Percentiles rank a stretch among this genome's conserved stretches.
Conservation (phyloP, 2,329 filamentous ascomycete species). For the Blastomyces emzantsi region DNA sequence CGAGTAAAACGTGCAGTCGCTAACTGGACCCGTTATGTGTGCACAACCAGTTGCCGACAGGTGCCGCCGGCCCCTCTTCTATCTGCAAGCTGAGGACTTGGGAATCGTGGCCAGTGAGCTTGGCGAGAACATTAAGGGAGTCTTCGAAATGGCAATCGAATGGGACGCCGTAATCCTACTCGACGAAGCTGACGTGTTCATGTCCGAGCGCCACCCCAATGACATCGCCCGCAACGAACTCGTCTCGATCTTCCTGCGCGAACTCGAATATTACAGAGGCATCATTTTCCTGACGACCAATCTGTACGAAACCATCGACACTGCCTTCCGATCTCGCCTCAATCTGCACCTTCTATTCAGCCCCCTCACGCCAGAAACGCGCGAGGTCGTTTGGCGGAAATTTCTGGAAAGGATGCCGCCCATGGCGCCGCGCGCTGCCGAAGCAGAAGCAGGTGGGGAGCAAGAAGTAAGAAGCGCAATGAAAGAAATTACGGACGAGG, state of each 20-base stretch:
- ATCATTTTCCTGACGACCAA: conserved; percentile 28
- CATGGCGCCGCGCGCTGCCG: conserved; percentile 27
- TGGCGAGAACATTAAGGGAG: conserved; percentile 18
- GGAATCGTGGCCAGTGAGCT: conserved; percentile 16
- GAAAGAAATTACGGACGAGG: conserved; percentile 18
- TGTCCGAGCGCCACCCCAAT: conserved; percentile 16
- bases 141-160: conserved; percentile 23
- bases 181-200: conserved; percentile 34
- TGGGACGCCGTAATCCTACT: conserved; percentile 23
- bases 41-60: conserved; percentile 11
- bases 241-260: conserved; percentile 18
- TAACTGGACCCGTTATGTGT: conserved; percentile 14
- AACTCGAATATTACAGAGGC: conserved; percentile 23
- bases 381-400: conserved; percentile 40
- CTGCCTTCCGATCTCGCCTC: conserved; percentile 37
- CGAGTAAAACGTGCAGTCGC: conserved; percentile 12
- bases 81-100: conserved; percentile 16
- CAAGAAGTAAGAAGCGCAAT: conserved; percentile 2
- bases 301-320: conserved; percentile 26
- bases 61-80: conserved; percentile 10
- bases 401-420: conserved; percentile 23
- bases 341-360: conserved; percentile 42
- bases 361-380: conserved; percentile 31
- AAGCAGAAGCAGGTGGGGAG: not conserved
- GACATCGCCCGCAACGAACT: conserved; percentile 18